Conservation (phyloP, 306 rosid species). For the Neltuma alba region DNA sequence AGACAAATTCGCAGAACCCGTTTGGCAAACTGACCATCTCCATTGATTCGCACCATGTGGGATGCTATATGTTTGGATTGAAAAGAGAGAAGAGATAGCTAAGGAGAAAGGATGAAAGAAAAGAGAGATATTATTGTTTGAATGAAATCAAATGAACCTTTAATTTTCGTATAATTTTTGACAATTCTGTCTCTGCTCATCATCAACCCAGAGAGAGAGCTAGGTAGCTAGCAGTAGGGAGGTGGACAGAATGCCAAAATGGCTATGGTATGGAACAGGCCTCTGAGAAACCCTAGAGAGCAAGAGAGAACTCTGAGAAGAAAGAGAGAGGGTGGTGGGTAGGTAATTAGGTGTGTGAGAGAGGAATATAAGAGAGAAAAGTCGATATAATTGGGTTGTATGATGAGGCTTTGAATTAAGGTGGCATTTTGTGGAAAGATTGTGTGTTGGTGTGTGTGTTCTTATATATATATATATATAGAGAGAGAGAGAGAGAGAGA, state of each 20-base stretch:
- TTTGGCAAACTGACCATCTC: slow-evolving; percentile 72
- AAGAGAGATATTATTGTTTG: background rate
- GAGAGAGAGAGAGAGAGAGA: background rate
- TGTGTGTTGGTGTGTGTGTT: too few relatives aligned
- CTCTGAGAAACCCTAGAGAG: slow-evolving; percentile 70
- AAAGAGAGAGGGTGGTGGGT: slow-evolving; percentile 2
- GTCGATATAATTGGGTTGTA: background rate
- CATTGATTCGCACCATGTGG: slow-evolving; percentile 21
- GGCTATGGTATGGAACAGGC: slow-evolving; percentile 65
- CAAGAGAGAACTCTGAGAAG: background rate
- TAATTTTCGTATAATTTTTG: background rate
- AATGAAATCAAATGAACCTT: background rate
- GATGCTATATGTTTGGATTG: background rate
- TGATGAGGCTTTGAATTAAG: background rate
- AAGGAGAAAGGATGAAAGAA: background rate
- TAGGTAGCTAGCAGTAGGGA: too few relatives aligned
- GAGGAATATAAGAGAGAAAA: background rate
- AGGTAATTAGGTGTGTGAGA: background rate
- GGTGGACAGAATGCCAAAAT: slow-evolving; percentile 93
- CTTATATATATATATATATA: too few relatives aligned
- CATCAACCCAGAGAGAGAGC: background rate
- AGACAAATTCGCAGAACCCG: slow-evolving; percentile 56
- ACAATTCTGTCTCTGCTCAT: background rate
- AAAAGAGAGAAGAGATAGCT: background rate
- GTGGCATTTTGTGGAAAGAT: background rate